Base-by-base conservation (phyloP, 306 rosid species). In the Trichosanthes cucumerina region DNA sequence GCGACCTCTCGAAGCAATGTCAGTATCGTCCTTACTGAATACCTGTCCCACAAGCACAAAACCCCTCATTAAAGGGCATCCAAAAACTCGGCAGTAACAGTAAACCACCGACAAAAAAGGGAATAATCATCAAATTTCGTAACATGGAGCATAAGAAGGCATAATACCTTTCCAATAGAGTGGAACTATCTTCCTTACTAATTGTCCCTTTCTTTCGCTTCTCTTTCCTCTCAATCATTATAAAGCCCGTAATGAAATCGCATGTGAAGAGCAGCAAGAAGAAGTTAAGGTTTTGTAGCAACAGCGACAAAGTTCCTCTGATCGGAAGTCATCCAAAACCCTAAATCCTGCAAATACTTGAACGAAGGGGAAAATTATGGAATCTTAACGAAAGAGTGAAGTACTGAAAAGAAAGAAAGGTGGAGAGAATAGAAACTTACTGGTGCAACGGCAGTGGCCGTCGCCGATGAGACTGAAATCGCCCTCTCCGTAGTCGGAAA, bases 1-100 rank as follows among this genome's bases (percentile, higher is more conserved):
- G 91, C 82, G 66, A 95, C 84, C 73, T 95, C 99, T 36, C 84
- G 96, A 78, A 95, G 90, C 83, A 92, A 76, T 16, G 89, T 80
- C 78, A 95, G 34, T 77, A 95, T 81, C 3, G 89, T 87, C 8
- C 84, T 56, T 28, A 88, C 60, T 0, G 88, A 68, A 56, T 95
- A 92, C 85, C 97, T 95, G 74, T 52, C 24, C 56, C 68, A 71
- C 12, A 72, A 9, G 5, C 62, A 19, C 39, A 71, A 75, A 77
- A 54, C 31, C 4, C 49, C 8, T 65, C 44, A 24, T 21, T 68
- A 53, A 57, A 71, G 14, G 23, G 36, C 56, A 64, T 71, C 36
- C 15, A 1, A 57, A 18, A 18, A 21, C 38, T 23, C 36, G 12
- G 54, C 36, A 23, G 36, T 43, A 43, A 23, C 76, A 7, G 36